A percentile compares a stretch with the other conserved stretches of the same genome.
These are phyloP conservation scores for Sugiyamaella smithiae DNA, from an alignment of 805 yeast species.

Conservation along the genomic window DNA sequence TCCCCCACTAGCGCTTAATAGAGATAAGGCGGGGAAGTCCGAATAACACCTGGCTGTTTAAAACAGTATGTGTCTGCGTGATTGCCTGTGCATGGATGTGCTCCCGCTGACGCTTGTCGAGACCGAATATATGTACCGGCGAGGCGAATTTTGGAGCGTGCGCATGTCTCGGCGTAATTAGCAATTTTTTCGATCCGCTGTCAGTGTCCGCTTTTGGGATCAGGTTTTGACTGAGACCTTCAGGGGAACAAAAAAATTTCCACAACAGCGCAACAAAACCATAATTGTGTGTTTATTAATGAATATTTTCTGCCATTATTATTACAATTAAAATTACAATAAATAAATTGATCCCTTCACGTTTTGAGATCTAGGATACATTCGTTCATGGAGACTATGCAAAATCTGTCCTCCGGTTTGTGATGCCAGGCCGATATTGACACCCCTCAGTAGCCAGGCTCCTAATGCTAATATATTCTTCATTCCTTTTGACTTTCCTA, in stretches of 20 bases:
- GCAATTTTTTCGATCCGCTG: no score
- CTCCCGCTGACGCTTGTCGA: no score
- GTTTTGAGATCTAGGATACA: constrained; percentile 5
- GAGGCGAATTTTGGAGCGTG: no score
- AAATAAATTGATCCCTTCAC: not conserved
- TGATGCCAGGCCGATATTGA: constrained; percentile 15
- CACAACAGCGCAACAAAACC: no score
- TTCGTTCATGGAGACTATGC: constrained; percentile 12
- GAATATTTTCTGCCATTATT: no score
- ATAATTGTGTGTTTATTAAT: no score
- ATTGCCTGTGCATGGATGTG: not conserved
- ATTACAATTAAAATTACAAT: constrained; percentile 5
- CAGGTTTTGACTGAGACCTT: no score
- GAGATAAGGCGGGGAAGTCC: constrained; percentile 2
- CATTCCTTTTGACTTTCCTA: not conserved
- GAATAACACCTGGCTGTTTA: constrained; percentile 7
- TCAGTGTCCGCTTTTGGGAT: no score
- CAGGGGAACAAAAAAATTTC: no score
- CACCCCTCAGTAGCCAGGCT: constrained; percentile 17
- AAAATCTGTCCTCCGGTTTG: constrained; percentile 23
- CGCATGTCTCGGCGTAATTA: no score
- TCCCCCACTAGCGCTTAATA: not conserved
- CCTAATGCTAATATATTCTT: constrained; percentile 18
- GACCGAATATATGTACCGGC: no score
- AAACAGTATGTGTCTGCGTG: not conserved